A percentile compares a stretch with the other conserved stretches of the same genome.
These are phyloP conservation scores for Fusarium devonianum DNA, from an alignment of 2,329 filamentous ascomycete genomes.

Conservation along the genomic window DNA sequence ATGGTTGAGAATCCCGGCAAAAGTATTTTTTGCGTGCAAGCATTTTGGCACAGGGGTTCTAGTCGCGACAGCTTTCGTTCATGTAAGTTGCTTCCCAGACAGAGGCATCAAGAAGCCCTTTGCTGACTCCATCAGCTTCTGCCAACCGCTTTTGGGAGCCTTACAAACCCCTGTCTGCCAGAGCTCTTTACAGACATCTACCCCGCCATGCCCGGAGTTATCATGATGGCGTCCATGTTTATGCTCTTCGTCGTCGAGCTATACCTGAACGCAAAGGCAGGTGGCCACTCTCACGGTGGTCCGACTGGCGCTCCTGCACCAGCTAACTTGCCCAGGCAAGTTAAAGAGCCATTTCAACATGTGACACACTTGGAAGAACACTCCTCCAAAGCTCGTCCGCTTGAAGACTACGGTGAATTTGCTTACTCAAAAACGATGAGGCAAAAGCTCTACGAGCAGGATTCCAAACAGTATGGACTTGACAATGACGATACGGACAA, in stretches of 20 bases:
- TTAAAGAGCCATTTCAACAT: slow-evolving; percentile 13
- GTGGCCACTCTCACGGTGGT: slow-evolving; percentile 65
- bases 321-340: background rate
- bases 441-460: slow-evolving; percentile 50
- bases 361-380: slow-evolving; percentile 8
- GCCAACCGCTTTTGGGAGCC: slow-evolving; percentile 64
- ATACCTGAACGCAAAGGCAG: slow-evolving; percentile 66
- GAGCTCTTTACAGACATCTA: slow-evolving; percentile 66
- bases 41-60: slow-evolving; percentile 76
- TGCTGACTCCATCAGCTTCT: too few species aligned
- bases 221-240: slow-evolving; percentile 70
- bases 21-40: slow-evolving; percentile 68
- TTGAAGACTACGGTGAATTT: slow-evolving; percentile 21
- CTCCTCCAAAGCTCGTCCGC: background rate
- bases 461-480: slow-evolving; percentile 31
- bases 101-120: too few species aligned
- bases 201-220: slow-evolving; percentile 67
- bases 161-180: slow-evolving; percentile 63
- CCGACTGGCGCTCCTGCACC: slow-evolving; percentile 53
- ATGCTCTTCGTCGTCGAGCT: slow-evolving; percentile 68
- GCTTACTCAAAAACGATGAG: slow-evolving; percentile 53
- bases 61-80: slow-evolving; percentile 76
- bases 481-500: slow-evolving; percentile 39
- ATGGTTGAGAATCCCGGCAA: slow-evolving; percentile 64
- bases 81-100: too few species aligned